Evolutionary conservation across 108 stramenopile genomes (phyloP).

Genomic region (Bacterosira constricta): DNA sequence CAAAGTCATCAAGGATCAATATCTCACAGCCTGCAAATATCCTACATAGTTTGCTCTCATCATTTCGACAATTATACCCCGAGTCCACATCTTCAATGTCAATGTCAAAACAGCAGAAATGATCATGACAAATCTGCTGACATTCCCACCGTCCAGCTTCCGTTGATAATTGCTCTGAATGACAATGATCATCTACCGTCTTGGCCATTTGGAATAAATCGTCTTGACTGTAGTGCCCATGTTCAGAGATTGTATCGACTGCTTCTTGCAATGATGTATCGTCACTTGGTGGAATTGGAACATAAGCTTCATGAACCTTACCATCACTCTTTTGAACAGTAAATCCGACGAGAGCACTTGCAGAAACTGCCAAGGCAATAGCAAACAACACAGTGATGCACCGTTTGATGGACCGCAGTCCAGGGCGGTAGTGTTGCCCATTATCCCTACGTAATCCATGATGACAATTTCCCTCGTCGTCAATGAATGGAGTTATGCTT

Average conservation of each 20-base stretch:
- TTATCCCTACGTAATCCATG: neutral
- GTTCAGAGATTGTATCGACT: neutral
- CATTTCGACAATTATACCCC: conserved; percentile 31
- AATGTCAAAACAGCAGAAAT: conserved; percentile 37
- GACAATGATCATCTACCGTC: conserved; percentile 18
- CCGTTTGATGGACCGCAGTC: neutral
- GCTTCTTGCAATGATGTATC: neutral
- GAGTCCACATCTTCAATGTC: conserved; percentile 10
- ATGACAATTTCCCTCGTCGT: neutral
- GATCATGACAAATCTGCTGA: conserved; percentile 33
- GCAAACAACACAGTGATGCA: conserved; percentile 4
- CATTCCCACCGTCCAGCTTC: conserved; percentile 19
- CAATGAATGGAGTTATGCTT: neutral
- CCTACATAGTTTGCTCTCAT: conserved; percentile 13
- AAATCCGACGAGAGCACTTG: neutral
- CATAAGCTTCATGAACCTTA: neutral
- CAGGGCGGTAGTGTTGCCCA: conserved; percentile 1
- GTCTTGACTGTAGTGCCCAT: conserved; percentile 5
- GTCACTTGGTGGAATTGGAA: neutral
- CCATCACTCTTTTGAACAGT: neutral
- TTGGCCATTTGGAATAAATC: conserved; percentile 17
- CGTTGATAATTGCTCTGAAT: neutral
- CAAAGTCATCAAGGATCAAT: conserved; percentile 3
- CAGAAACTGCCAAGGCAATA: neutral
- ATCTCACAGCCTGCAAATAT: conserved; percentile 20